Evolutionary conservation across 768 basidiomycete genomes (phyloP).

Genomic region (Gymnopilus dilepis): DNA sequence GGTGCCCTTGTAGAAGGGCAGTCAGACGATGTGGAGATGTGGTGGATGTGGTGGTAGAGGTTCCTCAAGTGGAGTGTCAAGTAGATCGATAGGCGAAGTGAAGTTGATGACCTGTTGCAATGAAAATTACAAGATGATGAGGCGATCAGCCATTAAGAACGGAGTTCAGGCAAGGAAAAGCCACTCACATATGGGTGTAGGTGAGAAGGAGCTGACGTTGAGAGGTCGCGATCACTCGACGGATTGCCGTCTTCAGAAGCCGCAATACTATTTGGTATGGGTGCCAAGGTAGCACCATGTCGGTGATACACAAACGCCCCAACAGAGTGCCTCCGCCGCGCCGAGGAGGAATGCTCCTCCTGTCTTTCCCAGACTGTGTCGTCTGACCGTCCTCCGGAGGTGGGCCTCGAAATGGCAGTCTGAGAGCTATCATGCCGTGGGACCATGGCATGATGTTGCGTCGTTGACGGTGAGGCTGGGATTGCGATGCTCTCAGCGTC

Average conservation of each 20-base stretch:
- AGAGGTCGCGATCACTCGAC: conserved; percentile 23
- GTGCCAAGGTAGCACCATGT: conserved; percentile 23
- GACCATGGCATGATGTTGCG: conserved; percentile 21
- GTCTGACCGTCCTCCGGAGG: conserved; percentile 34
- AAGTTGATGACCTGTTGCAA: conserved; percentile 43
- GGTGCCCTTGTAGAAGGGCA: background rate
- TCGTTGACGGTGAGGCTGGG: conserved; percentile 27
- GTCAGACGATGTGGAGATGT: background rate
- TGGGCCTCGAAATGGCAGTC: conserved; percentile 26
- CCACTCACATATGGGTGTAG: conserved; percentile 50
- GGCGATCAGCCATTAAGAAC: background rate
- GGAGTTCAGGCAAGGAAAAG: background rate
- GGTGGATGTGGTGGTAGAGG: conserved; percentile 15
- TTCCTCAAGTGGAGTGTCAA: conserved; percentile 25
- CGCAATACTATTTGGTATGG: conserved; percentile 21
- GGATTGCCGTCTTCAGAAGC: conserved; percentile 19
- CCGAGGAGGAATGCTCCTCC: conserved; percentile 17
- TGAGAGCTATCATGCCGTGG: conserved; percentile 23
- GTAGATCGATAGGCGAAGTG: conserved; percentile 48
- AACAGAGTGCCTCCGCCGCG: conserved; percentile 35
- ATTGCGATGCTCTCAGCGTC: conserved; percentile 38
- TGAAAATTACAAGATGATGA: background rate
- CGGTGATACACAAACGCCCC: conserved; percentile 36
- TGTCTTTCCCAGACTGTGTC: conserved; percentile 37
- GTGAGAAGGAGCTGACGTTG: conserved; percentile 27